phyloP scores from a whole-genome alignment of 2,329 filamentous ascomycete genomes.

The Geoglossum cookeanum region DNA sequence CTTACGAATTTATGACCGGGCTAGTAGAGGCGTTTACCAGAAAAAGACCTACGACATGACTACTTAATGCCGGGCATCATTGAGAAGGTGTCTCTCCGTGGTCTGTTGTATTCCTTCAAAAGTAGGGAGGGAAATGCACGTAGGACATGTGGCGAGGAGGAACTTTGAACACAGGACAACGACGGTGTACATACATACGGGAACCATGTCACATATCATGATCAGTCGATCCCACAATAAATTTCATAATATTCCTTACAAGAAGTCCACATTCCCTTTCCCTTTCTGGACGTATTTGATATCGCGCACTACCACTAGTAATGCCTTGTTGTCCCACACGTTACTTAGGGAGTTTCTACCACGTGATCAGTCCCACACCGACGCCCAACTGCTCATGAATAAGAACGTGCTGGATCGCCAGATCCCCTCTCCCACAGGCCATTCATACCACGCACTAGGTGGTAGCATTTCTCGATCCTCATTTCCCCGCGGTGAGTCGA shows the following conservation, averaged over 20 bases:
- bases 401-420: neutral
- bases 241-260: neutral
- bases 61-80: neutral
- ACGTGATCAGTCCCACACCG: too few relatives aligned
- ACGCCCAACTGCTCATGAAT: too few relatives aligned
- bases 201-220: neutral
- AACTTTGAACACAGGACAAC: neutral
- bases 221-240: neutral
- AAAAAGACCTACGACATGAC: neutral
- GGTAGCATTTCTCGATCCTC: neutral
- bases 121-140: neutral
- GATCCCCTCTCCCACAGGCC: neutral
- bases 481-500: neutral
- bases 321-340: too few relatives aligned
- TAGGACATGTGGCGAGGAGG: neutral
- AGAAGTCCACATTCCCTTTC: neutral
- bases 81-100: neutral
- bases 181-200: neutral
- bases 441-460: neutral
- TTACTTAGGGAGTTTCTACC: too few relatives aligned
- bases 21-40: neutral
- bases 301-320: too few relatives aligned
- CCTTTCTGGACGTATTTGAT: too few relatives aligned
- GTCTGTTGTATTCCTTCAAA: neutral
- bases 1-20: neutral